Evolutionary conservation across 129 eudicot species (phyloP).

Genomic region (Pittosporum tobira): DNA sequence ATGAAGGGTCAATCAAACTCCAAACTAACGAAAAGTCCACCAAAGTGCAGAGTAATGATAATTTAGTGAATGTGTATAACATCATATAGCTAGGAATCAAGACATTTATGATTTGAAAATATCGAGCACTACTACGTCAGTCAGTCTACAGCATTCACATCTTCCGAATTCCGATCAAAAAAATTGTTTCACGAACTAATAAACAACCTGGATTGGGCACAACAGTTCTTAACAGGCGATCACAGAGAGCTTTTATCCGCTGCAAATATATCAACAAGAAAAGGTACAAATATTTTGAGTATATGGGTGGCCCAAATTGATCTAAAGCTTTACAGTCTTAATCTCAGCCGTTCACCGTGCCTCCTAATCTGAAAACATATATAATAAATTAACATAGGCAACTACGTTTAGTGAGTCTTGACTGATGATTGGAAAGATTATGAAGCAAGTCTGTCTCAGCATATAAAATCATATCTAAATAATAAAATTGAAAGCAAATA

Average conservation of each 20-base stretch:
- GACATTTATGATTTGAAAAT: background rate
- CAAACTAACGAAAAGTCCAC: too few relatives aligned
- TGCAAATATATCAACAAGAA: slow-evolving; percentile 32
- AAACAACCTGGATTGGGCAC: background rate
- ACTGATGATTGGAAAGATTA: background rate
- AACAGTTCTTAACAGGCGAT: slow-evolving; percentile 8
- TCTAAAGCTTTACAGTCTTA: slow-evolving; percentile 7
- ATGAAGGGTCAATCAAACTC: too few relatives aligned
- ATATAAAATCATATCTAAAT: too few relatives aligned
- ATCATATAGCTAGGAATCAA: too few relatives aligned
- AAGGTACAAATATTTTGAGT: slow-evolving; percentile 12
- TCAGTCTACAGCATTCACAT: background rate
- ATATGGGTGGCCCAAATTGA: background rate
- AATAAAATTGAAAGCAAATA: too few relatives aligned
- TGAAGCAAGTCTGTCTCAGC: too few relatives aligned
- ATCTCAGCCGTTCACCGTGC: slow-evolving; percentile 13
- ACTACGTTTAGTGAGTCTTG: background rate
- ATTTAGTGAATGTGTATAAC: too few relatives aligned
- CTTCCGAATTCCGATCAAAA: background rate
- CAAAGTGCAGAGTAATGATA: background rate
- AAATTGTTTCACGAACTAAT: slow-evolving; percentile 5
- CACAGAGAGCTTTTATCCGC: slow-evolving; percentile 33
- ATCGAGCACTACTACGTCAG: slow-evolving; percentile 2
- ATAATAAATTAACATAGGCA: too few relatives aligned
- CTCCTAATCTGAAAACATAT: slow-evolving; percentile 23